Evolutionary conservation across 768 basidiomycete species (phyloP).

Genomic region (Leccinum subgranulosum): DNA sequence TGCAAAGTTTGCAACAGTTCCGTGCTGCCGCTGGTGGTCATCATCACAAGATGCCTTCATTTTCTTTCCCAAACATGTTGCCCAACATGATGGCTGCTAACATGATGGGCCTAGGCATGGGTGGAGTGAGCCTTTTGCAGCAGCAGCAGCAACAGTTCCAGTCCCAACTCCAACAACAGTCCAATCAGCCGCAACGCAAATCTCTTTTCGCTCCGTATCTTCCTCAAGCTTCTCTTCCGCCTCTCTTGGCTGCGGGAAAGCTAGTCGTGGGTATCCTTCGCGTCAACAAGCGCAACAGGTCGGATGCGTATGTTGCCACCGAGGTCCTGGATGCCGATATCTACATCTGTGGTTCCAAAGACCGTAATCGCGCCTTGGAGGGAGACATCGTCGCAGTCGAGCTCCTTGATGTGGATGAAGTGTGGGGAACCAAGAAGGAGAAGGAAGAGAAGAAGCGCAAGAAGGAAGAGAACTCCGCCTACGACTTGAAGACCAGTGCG

Average conservation of each 20-base stretch:
- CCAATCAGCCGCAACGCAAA: conserved; percentile 91
- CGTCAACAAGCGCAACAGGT: conserved; percentile 97
- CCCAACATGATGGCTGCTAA: conserved; percentile 97
- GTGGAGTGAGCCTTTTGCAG: conserved; percentile 81
- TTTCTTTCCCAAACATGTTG: conserved; percentile 97
- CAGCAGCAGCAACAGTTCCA: conserved; percentile 96
- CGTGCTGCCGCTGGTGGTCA: conserved; percentile 92
- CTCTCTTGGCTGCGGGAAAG: conserved; percentile 94
- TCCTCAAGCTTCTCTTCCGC: conserved; percentile 95
- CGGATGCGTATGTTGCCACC: conserved; percentile 97
- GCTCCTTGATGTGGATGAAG: conserved; percentile 95
- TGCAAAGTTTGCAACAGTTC: conserved; percentile 95
- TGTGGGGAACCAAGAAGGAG: conserved; percentile 99
- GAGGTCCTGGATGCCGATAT: conserved; percentile 98
- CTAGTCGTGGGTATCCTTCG: conserved; percentile 95
- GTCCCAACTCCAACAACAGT: conserved; percentile 91
- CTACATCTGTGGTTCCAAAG: conserved; percentile 98
- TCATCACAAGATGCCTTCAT: conserved; percentile 95
- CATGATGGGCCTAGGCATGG: conserved; percentile 87
- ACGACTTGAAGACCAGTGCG: conserved; percentile 71
- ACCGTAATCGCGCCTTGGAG: conserved; percentile 96
- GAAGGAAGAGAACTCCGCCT: conserved; percentile 98
- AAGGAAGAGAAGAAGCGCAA: conserved; percentile 99
- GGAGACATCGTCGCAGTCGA: conserved; percentile 99
- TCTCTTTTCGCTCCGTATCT: conserved; percentile 98